Conservation (phyloP, 192 early-diverging fungal species). For the Coemansia sp. region DNA sequence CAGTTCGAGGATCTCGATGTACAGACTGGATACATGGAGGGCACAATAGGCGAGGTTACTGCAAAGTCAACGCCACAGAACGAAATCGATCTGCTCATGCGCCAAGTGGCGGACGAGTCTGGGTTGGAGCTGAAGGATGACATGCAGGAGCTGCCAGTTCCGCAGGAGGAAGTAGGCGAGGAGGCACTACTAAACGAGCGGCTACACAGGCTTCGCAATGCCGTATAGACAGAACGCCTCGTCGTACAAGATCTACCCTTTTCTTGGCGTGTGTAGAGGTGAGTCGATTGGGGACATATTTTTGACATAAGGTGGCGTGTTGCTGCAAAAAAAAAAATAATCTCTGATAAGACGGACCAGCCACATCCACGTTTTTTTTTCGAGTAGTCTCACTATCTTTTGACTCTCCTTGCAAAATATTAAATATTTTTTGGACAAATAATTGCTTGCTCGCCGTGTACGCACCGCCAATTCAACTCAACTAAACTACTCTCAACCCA, state of each 20-base stretch:
- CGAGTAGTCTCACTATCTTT: too few relatives aligned
- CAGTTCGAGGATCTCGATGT: slow-evolving; percentile 99
- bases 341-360: neutral
- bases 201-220: slow-evolving; percentile 66
- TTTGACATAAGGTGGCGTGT: neutral
- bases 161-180: slow-evolving; percentile 61
- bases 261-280: neutral
- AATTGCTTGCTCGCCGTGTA: slow-evolving; percentile 1
- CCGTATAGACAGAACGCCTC: slow-evolving; percentile 8
- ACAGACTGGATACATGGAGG: slow-evolving; percentile 97
- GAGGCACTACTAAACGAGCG: slow-evolving; percentile 64
- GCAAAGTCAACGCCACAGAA: slow-evolving; percentile 85
- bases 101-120: slow-evolving; percentile 96
- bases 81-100: slow-evolving; percentile 94
- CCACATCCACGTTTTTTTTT: slow-evolving; percentile 4
- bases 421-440: slow-evolving; percentile 6
- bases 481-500: neutral
- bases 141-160: slow-evolving; percentile 28
- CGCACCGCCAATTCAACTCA: neutral
- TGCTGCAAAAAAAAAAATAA: neutral
- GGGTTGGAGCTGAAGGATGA: slow-evolving; percentile 81
- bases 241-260: neutral
- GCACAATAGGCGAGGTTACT: slow-evolving; percentile 85
- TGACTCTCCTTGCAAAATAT: neutral
- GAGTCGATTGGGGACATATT: neutral